Evolutionary conservation across 2,329 filamentous ascomycete genomes (phyloP), one percentile per base, ranked within the genome.

Genomic region (Peltaster fructicola): DNA sequence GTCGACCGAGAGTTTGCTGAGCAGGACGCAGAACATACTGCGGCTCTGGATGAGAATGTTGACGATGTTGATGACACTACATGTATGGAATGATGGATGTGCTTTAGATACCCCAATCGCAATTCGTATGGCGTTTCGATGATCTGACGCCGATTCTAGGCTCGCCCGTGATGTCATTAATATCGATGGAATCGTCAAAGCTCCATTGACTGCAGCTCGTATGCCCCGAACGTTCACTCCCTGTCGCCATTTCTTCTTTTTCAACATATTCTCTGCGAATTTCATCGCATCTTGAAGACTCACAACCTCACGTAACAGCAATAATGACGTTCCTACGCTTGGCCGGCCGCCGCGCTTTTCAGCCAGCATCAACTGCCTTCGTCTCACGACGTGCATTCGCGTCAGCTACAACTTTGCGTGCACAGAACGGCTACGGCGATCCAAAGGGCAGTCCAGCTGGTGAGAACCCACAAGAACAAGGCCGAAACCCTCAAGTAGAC

Each of bases 1-100:
- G 72, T 93, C n/a, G 80, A 91, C 56, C 44, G 43, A 20, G 61
- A 63, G 40, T 65, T 56, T 40, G 52, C 55, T 35, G 63, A 64
- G 41, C 43, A 65, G 33, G 57, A 58, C 25, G 34, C 31, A n/a
- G 35, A 29, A 9, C 33, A 37, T 17, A 30, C 24, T 22, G 31
- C 24, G 3, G 35, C 27, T n/a, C 15, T 22, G 12, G 22, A 23
- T 14, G 25, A 20, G 15, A 20, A 26, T 15, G 26, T 9, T 15
- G 14, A 14, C 14, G 17, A n/a, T 11, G 22, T 16, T 14, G 10
- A 25, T n/a, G n/a, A n/a, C n/a, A n/a, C n/a, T n/a, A 18, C 17
- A 18, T 7, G 7, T 18, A n/a, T 7, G n/a, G 17, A 18, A 7
- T 18, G 7, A 18, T 18, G 17, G 17, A 18, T 18, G 17, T 18